Percentiles rank a stretch among this genome's conserved stretches.
Conservation (phyloP, 495 filamentous ascomycete genomes). For the Paragyromitra xinjiangensis region DNA sequence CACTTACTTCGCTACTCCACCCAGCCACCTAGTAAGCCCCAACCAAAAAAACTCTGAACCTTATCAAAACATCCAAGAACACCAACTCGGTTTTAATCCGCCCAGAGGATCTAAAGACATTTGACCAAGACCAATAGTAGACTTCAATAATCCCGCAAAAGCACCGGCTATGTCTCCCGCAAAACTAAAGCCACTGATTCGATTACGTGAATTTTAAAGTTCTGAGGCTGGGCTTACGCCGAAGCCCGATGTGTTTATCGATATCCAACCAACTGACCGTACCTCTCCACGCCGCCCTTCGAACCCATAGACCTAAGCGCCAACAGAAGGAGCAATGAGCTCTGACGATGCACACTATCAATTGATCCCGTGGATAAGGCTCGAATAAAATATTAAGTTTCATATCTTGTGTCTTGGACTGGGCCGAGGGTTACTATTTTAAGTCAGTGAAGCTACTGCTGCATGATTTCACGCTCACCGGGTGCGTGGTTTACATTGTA, state of each 20-base stretch:
- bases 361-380: not conserved
- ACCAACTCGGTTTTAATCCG: not conserved
- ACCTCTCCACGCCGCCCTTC: too few species aligned
- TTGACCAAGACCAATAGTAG: not conserved
- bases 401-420: not conserved
- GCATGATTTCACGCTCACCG: not conserved
- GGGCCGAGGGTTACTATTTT: not conserved
- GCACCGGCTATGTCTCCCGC: too few species aligned
- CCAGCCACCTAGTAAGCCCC: not conserved
- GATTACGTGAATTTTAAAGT: not conserved
- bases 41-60: not conserved
- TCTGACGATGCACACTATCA: not conserved
- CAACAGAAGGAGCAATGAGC: not conserved
- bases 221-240: too few species aligned
- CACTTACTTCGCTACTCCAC: not conserved
- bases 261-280: too few species aligned
- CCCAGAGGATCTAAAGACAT: not conserved
- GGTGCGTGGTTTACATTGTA: not conserved
- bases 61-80: not conserved
- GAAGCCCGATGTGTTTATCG: too few species aligned
- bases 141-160: not conserved
- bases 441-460: not conserved
- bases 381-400: not conserved
- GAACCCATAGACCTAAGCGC: not conserved
- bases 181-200: not conserved